Evolutionary conservation across 352 stramenopile species (phyloP), one percentile per base, ranked within the genome.

Genomic region (Lagenidium sp.): DNA sequence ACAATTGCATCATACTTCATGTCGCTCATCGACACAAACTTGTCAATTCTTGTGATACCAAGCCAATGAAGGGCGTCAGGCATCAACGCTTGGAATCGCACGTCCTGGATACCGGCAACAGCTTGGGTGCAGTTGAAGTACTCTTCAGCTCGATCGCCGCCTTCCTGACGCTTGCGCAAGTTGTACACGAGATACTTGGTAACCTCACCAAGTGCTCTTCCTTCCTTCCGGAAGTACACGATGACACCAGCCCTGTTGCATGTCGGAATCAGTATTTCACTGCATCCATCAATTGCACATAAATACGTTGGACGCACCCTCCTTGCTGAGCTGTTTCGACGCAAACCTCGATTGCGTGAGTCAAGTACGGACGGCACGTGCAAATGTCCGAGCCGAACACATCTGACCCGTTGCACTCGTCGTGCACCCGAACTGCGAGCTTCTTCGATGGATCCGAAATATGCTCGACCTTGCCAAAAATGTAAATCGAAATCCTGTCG

Each of bases 171-270:
- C 76, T 99, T 99, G 36, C 96, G 84, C 36, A 97, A 85, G 67
- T 99, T 99, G 83, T 99, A 99, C 15, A 99, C 96, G 15, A 99
- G 67, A 65, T 99, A 99, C 65, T 99, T 99, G 28, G 96, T 99
- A 20, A 99, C 96, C 77, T 99, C 96, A 32, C 96, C 96, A 8
- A 99, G 72, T 19, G 89, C 94, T 26, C 96, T 76, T 23, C 96
- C 96, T 66, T 99, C 97, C 65, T 99, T 99, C 15, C 97, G 91
- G 63, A 97, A 99, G 63, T 99, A 99, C 40, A 99, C 92, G 45
- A 99, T 96, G 39, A 99, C 76, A 29, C 96, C 95, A 49, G 81
- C 88, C 34, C 81, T 93, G 19, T n/a, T n/a, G n/a, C n/a, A n/a
- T n/a, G n/a, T n/a, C n/a, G n/a, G n/a, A n/a, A n/a, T n/a, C n/a